A percentile compares a stretch with the other conserved stretches of the same genome.
phyloP scores from a whole-genome alignment of 2,329 filamentous ascomycete genomes.

The Emericellopsis cladophorae region DNA sequence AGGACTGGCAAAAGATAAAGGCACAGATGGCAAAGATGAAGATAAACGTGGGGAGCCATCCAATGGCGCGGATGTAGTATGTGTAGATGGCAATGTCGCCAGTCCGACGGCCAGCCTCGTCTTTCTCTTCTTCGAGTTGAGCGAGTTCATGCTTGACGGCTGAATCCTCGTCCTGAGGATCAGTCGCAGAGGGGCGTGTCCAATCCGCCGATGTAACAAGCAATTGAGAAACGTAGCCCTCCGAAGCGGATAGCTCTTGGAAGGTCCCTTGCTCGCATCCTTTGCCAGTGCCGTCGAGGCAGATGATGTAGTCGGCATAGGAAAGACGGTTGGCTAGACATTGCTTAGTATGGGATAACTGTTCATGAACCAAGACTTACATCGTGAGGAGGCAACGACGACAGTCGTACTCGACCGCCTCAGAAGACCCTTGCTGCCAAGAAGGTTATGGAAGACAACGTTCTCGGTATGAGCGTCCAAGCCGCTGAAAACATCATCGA shows the following conservation, averaged over 20 bases:
- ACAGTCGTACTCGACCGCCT: constrained; percentile 9
- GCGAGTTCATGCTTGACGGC: not conserved
- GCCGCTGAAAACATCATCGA: constrained; percentile 19
- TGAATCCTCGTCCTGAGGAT: not conserved
- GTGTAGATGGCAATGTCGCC: constrained; percentile 4
- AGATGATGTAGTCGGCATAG: constrained; percentile 4
- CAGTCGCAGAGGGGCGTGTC: not conserved
- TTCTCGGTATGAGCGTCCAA: constrained; percentile 14
- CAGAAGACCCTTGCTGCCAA: constrained; percentile 11
- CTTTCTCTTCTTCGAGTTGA: constrained; percentile 1
- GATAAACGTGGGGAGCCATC: constrained; percentile 1
- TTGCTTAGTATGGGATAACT: not conserved
- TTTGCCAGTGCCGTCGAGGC: constrained; percentile 1
- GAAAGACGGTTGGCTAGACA: constrained; percentile 3
- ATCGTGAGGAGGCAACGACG: constrained; percentile 2
- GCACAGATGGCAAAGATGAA: constrained; percentile 2
- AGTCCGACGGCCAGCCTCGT: constrained; percentile 5
- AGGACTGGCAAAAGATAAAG: constrained; percentile 1
- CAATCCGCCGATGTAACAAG: constrained; percentile 1
- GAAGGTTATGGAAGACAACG: constrained; percentile 9
- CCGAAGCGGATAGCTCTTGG: not conserved
- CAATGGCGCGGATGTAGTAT: constrained; percentile 4
- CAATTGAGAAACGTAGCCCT: constrained; percentile 3
- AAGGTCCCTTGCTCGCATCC: constrained; percentile 3
- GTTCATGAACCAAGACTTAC: not conserved